Conservation (phyloP, 164 flowering plant genomes). For the Piper betle region DNA sequence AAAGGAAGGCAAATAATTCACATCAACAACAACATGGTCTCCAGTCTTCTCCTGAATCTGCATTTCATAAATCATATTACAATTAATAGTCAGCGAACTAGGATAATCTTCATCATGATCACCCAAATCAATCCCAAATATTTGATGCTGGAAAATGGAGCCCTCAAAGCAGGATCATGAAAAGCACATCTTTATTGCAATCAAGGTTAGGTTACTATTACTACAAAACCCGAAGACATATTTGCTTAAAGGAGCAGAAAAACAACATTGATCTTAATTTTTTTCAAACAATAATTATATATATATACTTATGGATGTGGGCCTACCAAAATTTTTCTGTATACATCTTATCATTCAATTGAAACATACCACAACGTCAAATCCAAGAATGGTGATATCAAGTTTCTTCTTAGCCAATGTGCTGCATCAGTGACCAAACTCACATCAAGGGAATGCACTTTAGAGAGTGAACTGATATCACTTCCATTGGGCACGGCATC, state of each 20-base stretch:
- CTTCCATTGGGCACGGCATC: constrained; percentile 12
- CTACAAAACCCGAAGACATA: no score
- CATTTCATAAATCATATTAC: not conserved
- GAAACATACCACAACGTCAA: constrained; percentile 83
- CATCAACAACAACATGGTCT: constrained; percentile 91
- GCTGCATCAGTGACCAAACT: constrained; percentile 71
- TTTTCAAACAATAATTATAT: no score
- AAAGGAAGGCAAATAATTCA: constrained; percentile 90
- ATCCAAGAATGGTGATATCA: constrained; percentile 78
- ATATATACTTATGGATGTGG: no score
- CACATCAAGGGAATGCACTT: constrained; percentile 33
- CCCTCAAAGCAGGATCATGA: no score
- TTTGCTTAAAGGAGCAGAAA: no score
- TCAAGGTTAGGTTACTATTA: no score
- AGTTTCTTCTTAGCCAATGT: constrained; percentile 48
- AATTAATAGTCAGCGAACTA: no score
- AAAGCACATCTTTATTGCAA: no score
- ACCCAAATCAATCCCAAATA: no score
- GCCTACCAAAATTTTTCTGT: not conserved
- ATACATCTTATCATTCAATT: no score
- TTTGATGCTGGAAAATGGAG: no score
- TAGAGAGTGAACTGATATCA: constrained; percentile 6
- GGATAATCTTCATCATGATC: not conserved
- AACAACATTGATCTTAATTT: no score
- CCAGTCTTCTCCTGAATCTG: constrained; percentile 78